These are phyloP conservation scores for Waltergamsia citrina DNA, from an alignment of 2,329 filamentous ascomycete genomes.

Conservation along the genomic window DNA sequence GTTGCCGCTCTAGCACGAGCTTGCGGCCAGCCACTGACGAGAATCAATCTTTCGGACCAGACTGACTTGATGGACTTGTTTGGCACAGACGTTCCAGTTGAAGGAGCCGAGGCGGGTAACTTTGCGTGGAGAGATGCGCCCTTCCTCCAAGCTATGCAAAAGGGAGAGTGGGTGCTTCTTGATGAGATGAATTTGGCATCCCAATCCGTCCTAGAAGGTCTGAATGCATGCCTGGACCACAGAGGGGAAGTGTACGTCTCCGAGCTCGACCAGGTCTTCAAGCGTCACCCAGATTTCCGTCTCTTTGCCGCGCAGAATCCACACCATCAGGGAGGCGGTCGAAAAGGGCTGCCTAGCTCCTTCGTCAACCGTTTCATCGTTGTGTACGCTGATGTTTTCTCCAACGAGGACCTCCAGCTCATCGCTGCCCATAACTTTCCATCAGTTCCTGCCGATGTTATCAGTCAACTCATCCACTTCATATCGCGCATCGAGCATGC, in stretches of 20 bases:
- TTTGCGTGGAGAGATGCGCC: slow-evolving; percentile 96
- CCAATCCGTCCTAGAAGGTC: slow-evolving; percentile 88
- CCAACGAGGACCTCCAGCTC: slow-evolving; percentile 65
- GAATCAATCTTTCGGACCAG: slow-evolving; percentile 96
- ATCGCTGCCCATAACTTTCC: slow-evolving; percentile 78
- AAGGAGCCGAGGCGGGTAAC: slow-evolving; percentile 81
- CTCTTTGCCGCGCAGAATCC: slow-evolving; percentile 97
- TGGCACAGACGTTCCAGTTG: slow-evolving; percentile 89
- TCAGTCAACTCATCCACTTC: slow-evolving; percentile 65
- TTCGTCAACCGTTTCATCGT: slow-evolving; percentile 98
- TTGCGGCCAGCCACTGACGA: slow-evolving; percentile 72
- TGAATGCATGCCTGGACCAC: slow-evolving; percentile 95
- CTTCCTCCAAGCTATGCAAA: slow-evolving; percentile 93
- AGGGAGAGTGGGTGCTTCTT: slow-evolving; percentile 88
- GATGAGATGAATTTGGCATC: slow-evolving; percentile 99
- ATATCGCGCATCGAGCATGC: slow-evolving; percentile 71
- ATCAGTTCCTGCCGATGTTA: slow-evolving; percentile 43
- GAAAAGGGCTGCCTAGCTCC: slow-evolving; percentile 88
- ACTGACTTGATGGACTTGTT: slow-evolving; percentile 97
- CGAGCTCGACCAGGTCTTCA: slow-evolving; percentile 90
- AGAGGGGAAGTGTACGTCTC: slow-evolving; percentile 92
- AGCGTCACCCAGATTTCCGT: slow-evolving; percentile 80
- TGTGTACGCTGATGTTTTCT: slow-evolving; percentile 90
- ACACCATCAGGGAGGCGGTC: slow-evolving; percentile 90
- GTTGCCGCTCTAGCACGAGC: slow-evolving; percentile 75